These are phyloP conservation scores for Ustilago lituana DNA, from an alignment of 1,284 basidiomycete genomes.

Conservation along the genomic window DNA sequence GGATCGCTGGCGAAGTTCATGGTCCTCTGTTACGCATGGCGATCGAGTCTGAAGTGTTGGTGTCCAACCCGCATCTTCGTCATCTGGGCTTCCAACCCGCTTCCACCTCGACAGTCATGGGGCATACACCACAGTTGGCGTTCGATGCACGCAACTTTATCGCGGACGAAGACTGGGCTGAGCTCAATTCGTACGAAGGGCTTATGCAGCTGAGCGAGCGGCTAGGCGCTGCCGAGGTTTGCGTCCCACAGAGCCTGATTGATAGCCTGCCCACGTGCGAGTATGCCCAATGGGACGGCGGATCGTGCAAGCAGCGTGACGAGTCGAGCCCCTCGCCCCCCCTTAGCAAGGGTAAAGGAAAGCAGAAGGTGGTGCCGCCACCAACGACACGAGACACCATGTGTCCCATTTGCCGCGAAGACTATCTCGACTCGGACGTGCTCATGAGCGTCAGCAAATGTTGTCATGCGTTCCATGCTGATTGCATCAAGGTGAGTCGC, in stretches of 20 bases:
- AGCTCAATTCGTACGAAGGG: constrained; percentile 37
- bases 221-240: constrained; percentile 23
- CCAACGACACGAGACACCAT: constrained; percentile 19
- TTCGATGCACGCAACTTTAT: constrained; percentile 43
- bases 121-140: constrained; percentile 7
- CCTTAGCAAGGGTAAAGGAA: constrained; percentile 22
- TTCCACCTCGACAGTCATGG: constrained; percentile 16
- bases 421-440: constrained; percentile 37
- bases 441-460: constrained; percentile 42
- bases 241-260: constrained; percentile 34
- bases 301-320: constrained; percentile 17
- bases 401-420: constrained; percentile 47
- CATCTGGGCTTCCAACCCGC: constrained; percentile 14
- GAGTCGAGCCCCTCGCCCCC: constrained; percentile 3
- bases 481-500: constrained; percentile 37
- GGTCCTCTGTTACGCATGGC: constrained; percentile 27
- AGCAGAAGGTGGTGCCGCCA: constrained; percentile 23
- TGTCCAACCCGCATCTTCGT: not conserved
- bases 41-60: constrained; percentile 18
- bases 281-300: constrained; percentile 39
- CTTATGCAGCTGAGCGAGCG: constrained; percentile 31
- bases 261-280: constrained; percentile 36
- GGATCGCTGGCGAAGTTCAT: constrained; percentile 23
- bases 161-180: constrained; percentile 44
- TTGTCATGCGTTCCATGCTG: constrained; percentile 42